Percentiles rank a stretch among this genome's conserved stretches.
Evolutionary conservation across 2,329 filamentous ascomycete species (phyloP).

Genomic region (Aspergillus quadricinctus): DNA sequence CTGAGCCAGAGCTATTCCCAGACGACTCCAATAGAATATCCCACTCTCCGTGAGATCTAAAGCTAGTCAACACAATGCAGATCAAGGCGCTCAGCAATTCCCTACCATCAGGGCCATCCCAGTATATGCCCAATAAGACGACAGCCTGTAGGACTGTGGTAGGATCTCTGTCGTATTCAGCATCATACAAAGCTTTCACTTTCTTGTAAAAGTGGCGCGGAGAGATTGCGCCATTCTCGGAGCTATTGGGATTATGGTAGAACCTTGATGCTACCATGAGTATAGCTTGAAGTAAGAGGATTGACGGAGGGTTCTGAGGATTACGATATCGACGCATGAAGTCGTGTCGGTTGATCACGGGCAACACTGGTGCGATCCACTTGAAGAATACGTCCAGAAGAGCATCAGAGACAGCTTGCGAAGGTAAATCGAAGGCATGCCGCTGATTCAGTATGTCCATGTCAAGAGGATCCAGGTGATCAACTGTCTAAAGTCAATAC

Average conservation of each 20-base stretch:
- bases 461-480: slow-evolving; percentile 9
- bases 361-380: slow-evolving; percentile 10
- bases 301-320: slow-evolving; percentile 2
- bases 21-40: slow-evolving; percentile 14
- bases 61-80: not conserved
- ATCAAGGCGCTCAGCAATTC: not conserved
- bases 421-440: slow-evolving; percentile 9
- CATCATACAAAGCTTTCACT: slow-evolving; percentile 11
- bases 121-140: slow-evolving; percentile 8
- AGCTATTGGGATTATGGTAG: not conserved
- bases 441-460: slow-evolving; percentile 9
- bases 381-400: slow-evolving; percentile 10
- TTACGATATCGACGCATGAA: slow-evolving; percentile 9
- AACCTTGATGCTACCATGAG: slow-evolving; percentile 11
- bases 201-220: slow-evolving; percentile 11
- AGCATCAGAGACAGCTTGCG: not conserved
- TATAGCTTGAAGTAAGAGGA: slow-evolving; percentile 10
- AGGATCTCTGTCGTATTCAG: slow-evolving; percentile 7
- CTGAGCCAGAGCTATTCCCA: slow-evolving; percentile 12
- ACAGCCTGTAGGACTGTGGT: slow-evolving; percentile 7
- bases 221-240: not conserved
- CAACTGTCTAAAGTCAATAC: not conserved
- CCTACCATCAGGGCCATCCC: slow-evolving; percentile 13
- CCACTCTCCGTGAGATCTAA: slow-evolving; percentile 13
- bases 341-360: slow-evolving; percentile 7